Evolutionary conservation across 2,329 filamentous ascomycete species (phyloP).

Genomic region (Aspergillus aculeatinus): DNA sequence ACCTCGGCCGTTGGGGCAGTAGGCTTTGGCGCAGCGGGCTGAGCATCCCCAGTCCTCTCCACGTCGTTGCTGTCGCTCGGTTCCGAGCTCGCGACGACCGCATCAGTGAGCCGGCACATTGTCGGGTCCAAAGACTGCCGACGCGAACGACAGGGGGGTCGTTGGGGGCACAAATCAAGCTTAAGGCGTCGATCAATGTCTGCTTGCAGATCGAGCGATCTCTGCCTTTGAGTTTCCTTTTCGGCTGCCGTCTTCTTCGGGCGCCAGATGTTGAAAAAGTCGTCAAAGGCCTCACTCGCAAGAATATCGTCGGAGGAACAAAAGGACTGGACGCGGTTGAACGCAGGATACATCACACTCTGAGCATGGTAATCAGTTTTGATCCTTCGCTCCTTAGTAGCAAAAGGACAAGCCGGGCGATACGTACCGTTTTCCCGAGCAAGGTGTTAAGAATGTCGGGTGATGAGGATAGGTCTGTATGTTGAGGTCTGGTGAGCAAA

Average conservation of each 20-base stretch:
- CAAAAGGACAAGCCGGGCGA: not conserved
- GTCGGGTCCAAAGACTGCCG: not conserved
- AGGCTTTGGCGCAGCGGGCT: too few relatives aligned
- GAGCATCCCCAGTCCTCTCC: too few relatives aligned
- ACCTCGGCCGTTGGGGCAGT: too few relatives aligned
- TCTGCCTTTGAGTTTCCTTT: not conserved
- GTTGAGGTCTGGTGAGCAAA: too few relatives aligned
- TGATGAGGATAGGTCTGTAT: too few relatives aligned
- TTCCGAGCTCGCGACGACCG: not conserved
- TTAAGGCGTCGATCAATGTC: not conserved
- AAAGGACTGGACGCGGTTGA: constrained; percentile 16
- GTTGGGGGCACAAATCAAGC: not conserved
- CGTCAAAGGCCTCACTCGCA: constrained; percentile 6
- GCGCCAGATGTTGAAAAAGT: constrained; percentile 14
- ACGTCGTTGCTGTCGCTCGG: not conserved
- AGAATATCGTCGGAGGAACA: constrained; percentile 19
- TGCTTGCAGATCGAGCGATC: not conserved
- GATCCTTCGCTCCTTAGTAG: not conserved
- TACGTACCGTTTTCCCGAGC: not conserved
- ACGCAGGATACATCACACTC: constrained; percentile 6
- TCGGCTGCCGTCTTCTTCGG: not conserved
- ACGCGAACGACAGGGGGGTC: not conserved
- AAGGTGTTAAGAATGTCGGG: not conserved
- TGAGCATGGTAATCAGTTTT: not conserved
- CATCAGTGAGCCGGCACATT: not conserved